phyloP scores from a whole-genome alignment of 73 alveolate genomes.

The Diophrys sp. region DNA sequence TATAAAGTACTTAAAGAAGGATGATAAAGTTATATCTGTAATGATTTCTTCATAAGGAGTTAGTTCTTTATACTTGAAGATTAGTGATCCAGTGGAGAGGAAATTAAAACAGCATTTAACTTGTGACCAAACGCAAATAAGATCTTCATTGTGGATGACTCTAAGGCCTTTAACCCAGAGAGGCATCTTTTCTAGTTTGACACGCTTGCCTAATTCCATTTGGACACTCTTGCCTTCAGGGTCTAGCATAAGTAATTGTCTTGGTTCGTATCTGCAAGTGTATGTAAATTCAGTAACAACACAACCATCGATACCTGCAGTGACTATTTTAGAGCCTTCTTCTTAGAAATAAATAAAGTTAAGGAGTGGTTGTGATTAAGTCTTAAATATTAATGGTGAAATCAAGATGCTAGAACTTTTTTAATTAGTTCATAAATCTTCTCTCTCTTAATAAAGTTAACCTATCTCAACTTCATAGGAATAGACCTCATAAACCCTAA shows the following conservation, averaged over 20 bases:
- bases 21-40: neutral
- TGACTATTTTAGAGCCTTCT: constrained; percentile 23
- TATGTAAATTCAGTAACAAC: constrained; percentile 38
- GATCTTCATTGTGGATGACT: constrained; percentile 30
- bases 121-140: constrained; percentile 15
- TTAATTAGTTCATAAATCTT: too few species aligned
- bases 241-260: constrained; percentile 45
- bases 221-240: constrained; percentile 53
- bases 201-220: neutral
- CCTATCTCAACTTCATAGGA: neutral
- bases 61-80: constrained; percentile 2
- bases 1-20: constrained; percentile 8
- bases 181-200: constrained; percentile 39
- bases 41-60: constrained; percentile 7
- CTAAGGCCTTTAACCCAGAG: constrained; percentile 58
- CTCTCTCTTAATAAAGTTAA: constrained; percentile 11
- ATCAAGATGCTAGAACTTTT: too few species aligned
- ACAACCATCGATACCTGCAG: constrained; percentile 61
- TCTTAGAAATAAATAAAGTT: constrained; percentile 48
- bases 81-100: neutral
- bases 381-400: too few species aligned
- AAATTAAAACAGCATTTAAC: constrained; percentile 1
- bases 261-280: constrained; percentile 50
- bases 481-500: constrained; percentile 16
- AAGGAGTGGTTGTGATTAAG: too few species aligned